Evolutionary conservation across 2,329 filamentous ascomycete genomes (phyloP), one percentile per base, ranked within the genome.

Genomic region (Xylariaceae sp.): DNA sequence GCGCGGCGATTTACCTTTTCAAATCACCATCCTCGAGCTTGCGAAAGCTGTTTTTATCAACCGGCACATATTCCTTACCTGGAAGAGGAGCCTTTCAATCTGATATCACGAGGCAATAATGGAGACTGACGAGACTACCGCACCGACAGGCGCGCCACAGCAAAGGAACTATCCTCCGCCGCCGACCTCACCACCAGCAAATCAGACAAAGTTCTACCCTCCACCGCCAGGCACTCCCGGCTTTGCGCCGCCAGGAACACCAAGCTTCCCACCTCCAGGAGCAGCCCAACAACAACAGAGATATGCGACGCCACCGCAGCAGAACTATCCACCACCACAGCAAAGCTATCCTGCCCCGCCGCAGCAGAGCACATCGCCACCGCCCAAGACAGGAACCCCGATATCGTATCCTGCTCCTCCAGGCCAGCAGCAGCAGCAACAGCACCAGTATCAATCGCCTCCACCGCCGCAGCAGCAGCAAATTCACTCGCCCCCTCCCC

Each of bases 181-280:
- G 16, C 75, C 76, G 31, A 73, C 71, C 5, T 79, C 77, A 18
- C 73, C 76, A 45, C 75, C 76, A 3, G 72, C 74, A 40, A 71
- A 70, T 62, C 71, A 72, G 56, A 68, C 73, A 18, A 73, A 73
- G 42, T 77, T 75, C 65, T 78, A 69, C 42, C 67, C 76, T 44
- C 69, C 75, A 45, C 70, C 75, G 47, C 73, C 74, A 22, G 61
- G 60, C 12, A 71, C 73, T 14, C 64, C 68, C 14, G 62, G 63
- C 54, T 65, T 61, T 49, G 63, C 68, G 42, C 59, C 67, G 11
- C 64, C 64, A 3, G 67, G 68, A 11, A 54, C 63, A 1, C 22
- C 22, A 28, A 28, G 22, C 22, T 28, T 28, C 22, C 22, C 22
- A 28, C 22, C 22, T 28, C 22, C 22, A 28, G 22, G 52, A 45